These are phyloP conservation scores for Talaromyces sp. DNA, from an alignment of 2,329 filamentous ascomycete species.

Conservation along the genomic window DNA sequence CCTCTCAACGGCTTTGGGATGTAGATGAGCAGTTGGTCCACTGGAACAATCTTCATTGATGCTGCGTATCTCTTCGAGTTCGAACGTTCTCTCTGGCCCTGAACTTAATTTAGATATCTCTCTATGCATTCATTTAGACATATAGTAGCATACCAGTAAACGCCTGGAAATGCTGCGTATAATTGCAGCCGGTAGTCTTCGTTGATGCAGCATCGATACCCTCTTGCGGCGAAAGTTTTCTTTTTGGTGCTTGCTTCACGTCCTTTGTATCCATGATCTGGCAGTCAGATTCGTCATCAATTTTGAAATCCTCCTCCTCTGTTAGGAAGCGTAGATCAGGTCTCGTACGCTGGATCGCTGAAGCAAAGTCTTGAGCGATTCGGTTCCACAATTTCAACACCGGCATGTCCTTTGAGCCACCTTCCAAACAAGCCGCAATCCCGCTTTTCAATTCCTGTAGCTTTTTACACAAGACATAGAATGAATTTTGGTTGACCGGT, in stretches of 20 bases:
- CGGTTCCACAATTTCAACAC: conserved; percentile 45
- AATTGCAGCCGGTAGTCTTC: conserved; percentile 13
- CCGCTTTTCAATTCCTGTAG: conserved; percentile 56
- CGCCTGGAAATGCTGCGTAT: conserved; percentile 24
- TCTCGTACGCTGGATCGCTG: conserved; percentile 45
- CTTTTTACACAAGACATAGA: conserved; percentile 61
- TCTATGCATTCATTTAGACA: neutral
- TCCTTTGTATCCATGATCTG: conserved; percentile 22
- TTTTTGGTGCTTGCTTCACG: neutral
- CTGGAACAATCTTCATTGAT: conserved; percentile 55
- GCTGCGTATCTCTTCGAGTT: conserved; percentile 46
- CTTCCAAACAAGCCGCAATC: conserved; percentile 54
- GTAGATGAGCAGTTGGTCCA: conserved; percentile 57
- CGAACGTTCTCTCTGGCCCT: conserved; percentile 27
- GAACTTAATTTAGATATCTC: neutral
- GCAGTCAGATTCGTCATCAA: conserved; percentile 26
- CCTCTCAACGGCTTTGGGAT: conserved; percentile 58
- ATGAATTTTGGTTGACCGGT: conserved; percentile 61
- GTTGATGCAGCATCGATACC: neutral
- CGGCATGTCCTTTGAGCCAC: conserved; percentile 41
- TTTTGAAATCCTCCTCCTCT: conserved; percentile 22
- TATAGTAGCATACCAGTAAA: conserved; percentile 18
- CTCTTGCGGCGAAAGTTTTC: neutral
- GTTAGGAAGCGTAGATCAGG: conserved; percentile 34
- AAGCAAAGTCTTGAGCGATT: conserved; percentile 53